phyloP scores from a whole-genome alignment of 2,329 filamentous ascomycete species.

The Phialophora chinensis region DNA sequence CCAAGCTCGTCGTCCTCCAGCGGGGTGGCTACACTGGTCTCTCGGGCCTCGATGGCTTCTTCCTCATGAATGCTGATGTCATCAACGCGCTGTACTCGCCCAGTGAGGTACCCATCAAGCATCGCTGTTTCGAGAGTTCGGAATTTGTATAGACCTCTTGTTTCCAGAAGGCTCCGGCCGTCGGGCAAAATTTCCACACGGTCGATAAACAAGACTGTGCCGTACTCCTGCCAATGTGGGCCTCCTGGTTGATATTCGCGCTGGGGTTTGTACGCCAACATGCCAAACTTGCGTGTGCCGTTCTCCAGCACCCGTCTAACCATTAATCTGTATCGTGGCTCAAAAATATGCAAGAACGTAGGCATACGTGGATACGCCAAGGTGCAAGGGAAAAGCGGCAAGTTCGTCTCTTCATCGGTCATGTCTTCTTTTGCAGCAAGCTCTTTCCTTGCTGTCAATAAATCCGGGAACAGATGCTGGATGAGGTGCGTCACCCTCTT shows the following conservation, averaged over 20 bases:
- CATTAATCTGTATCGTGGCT: constrained; percentile 91
- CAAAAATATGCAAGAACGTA: constrained; percentile 88
- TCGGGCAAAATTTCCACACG: constrained; percentile 76
- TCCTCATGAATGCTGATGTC: constrained; percentile 84
- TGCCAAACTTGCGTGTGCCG: constrained; percentile 78
- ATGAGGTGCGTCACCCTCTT: constrained; percentile 67
- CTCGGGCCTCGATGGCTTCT: constrained; percentile 73
- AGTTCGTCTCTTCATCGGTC: constrained; percentile 62
- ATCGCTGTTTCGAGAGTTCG: constrained; percentile 68
- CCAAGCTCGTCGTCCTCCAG: constrained; percentile 42
- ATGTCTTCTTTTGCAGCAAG: constrained; percentile 64
- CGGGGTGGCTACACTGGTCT: constrained; percentile 57
- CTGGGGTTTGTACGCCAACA: constrained; percentile 74
- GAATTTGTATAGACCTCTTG: constrained; percentile 77
- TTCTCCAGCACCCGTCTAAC: constrained; percentile 74
- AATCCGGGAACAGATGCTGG: constrained; percentile 70
- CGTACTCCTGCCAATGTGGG: constrained; percentile 71
- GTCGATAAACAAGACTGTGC: constrained; percentile 77
- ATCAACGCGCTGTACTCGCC: constrained; percentile 75
- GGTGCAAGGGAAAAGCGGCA: constrained; percentile 81
- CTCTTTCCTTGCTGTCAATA: constrained; percentile 64
- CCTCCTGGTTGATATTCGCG: constrained; percentile 58
- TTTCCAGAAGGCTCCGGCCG: constrained; percentile 81
- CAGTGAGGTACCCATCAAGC: constrained; percentile 78
- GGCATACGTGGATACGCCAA: constrained; percentile 82